Percentiles rank a stretch among this genome's conserved stretches.
phyloP scores from a whole-genome alignment of 768 basidiomycete species.

The Podaxis carcinomalis region DNA sequence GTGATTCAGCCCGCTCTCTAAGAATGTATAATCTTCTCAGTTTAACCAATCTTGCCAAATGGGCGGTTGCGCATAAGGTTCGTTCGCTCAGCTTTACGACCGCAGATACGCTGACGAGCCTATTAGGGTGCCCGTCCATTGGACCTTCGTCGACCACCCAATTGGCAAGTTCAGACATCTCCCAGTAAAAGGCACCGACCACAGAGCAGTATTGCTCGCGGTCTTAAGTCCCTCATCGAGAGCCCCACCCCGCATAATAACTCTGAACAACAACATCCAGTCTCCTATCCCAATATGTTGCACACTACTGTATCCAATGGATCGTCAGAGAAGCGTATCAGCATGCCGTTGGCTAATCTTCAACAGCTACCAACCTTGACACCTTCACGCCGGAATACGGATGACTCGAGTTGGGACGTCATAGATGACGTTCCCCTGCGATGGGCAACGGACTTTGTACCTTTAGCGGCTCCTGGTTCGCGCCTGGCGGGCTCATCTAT shows the following conservation, averaged over 20 bases:
- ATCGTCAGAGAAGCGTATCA: conserved; percentile 9
- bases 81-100: conserved; percentile 7
- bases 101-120: neutral
- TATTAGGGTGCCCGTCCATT: conserved; percentile 55
- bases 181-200: conserved; percentile 46
- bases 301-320: conserved; percentile 18
- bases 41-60: conserved; percentile 69
- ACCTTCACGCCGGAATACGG: conserved; percentile 27
- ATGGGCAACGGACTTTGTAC: conserved; percentile 87
- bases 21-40: conserved; percentile 84
- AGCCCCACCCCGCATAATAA: conserved; percentile 15
- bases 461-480: conserved; percentile 66
- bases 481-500: conserved; percentile 56
- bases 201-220: conserved; percentile 56
- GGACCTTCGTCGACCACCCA: conserved; percentile 48
- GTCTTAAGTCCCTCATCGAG: conserved; percentile 57
- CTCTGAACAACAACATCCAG: conserved; percentile 17
- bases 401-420: conserved; percentile 65
- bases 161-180: conserved; percentile 48
- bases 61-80: conserved; percentile 68
- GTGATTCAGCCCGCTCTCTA: conserved; percentile 52
- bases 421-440: conserved; percentile 70
- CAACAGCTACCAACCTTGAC: neutral
- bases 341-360: neutral
- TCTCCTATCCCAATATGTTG: conserved; percentile 31